These are phyloP conservation scores for Pilasporangium apinafurcum DNA, from an alignment of 352 stramenopile genomes.

Conservation along the genomic window DNA sequence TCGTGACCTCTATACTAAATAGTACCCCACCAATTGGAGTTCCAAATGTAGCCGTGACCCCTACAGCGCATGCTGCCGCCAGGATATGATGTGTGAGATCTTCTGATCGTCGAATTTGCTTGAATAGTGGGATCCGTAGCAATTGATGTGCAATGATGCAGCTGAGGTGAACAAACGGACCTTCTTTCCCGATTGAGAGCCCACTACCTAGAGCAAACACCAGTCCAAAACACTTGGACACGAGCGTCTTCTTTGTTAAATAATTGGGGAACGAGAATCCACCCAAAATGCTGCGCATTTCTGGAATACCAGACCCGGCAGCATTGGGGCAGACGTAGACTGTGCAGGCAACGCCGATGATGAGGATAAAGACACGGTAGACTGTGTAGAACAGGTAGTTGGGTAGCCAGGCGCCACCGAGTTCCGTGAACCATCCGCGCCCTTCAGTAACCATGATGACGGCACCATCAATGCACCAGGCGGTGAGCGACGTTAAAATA, in stretches of 20 bases:
- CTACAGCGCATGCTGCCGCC: slow-evolving; percentile 60
- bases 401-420: slow-evolving; percentile 42
- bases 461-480: slow-evolving; percentile 59
- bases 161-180: slow-evolving; percentile 75
- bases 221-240: slow-evolving; percentile 64
- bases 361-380: slow-evolving; percentile 51
- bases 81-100: slow-evolving; percentile 70
- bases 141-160: slow-evolving; percentile 70
- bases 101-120: slow-evolving; percentile 45
- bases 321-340: slow-evolving; percentile 56
- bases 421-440: slow-evolving; percentile 28
- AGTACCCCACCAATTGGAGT: slow-evolving; percentile 71
- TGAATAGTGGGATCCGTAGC: slow-evolving; percentile 45
- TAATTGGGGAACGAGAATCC: slow-evolving; percentile 69
- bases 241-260: slow-evolving; percentile 42
- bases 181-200: slow-evolving; percentile 72
- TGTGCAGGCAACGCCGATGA: slow-evolving; percentile 54
- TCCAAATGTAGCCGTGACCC: slow-evolving; percentile 72
- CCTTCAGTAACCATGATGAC: slow-evolving; percentile 36
- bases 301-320: slow-evolving; percentile 64
- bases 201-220: slow-evolving; percentile 59
- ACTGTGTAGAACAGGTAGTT: slow-evolving; percentile 55
- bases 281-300: slow-evolving; percentile 75
- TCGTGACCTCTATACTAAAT: slow-evolving; percentile 82
- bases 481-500: slow-evolving; percentile 39